A percentile compares a stretch with the other conserved stretches of the same genome.
Evolutionary conservation across 768 basidiomycete species (phyloP).

Genomic region (Suillus subluteus): DNA sequence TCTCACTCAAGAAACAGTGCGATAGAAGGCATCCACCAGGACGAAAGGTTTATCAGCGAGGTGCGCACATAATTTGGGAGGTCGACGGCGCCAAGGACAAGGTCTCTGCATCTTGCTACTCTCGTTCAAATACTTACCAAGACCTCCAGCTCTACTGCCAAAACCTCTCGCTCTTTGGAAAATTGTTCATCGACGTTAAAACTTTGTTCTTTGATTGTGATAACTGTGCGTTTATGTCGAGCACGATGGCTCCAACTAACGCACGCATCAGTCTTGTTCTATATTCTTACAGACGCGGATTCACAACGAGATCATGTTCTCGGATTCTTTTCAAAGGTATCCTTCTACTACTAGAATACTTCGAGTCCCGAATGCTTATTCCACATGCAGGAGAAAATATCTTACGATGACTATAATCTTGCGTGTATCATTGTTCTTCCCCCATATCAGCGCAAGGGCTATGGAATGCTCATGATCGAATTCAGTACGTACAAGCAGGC

Average conservation of each 20-base stretch:
- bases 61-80: conserved; percentile 92
- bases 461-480: conserved; percentile 96
- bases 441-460: conserved; percentile 87
- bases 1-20: conserved; percentile 61
- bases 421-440: conserved; percentile 96
- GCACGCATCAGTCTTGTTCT: conserved; percentile 69
- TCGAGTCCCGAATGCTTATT: background rate
- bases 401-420: conserved; percentile 96
- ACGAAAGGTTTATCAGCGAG: conserved; percentile 85
- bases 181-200: conserved; percentile 98
- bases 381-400: conserved; percentile 77
- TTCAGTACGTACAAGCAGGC: conserved; percentile 71
- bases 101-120: conserved; percentile 44
- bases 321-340: conserved; percentile 69
- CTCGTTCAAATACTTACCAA: conserved; percentile 3
- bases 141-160: conserved; percentile 86
- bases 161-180: conserved; percentile 93
- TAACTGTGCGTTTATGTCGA: conserved; percentile 58
- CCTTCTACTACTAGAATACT: background rate
- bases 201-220: conserved; percentile 91
- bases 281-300: conserved; percentile 86
- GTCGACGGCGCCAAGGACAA: conserved; percentile 89
- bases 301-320: conserved; percentile 81
- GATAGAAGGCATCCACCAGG: conserved; percentile 79
- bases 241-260: background rate